These are phyloP conservation scores for Gracilariopsis chorda DNA, from an alignment of 23 red algal species.

Conservation along the genomic window DNA sequence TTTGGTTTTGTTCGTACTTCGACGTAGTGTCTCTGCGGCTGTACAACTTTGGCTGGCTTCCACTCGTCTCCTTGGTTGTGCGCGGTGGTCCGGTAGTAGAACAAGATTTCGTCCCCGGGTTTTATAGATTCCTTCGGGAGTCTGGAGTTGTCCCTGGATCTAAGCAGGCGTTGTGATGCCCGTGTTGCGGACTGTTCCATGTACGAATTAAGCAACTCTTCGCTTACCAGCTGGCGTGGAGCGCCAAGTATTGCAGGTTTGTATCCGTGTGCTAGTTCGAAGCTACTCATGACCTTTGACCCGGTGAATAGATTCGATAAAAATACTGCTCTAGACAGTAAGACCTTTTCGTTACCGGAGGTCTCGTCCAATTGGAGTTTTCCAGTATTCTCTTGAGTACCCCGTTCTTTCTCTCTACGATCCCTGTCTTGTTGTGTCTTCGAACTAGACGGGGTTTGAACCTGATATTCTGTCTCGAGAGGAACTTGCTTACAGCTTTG, in stretches of 20 bases:
- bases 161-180: not conserved
- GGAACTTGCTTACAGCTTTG: too few relatives aligned
- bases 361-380: too few relatives aligned
- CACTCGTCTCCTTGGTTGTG: not conserved
- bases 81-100: not conserved
- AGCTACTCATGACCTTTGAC: not conserved
- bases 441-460: conserved; percentile 1
- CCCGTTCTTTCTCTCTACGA: conserved; percentile 39
- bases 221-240: not conserved
- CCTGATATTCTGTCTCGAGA: conserved; percentile 10
- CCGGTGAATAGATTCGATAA: conserved; percentile 8
- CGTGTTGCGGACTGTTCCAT: not conserved
- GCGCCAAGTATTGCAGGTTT: not conserved
- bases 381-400: too few relatives aligned
- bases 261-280: not conserved
- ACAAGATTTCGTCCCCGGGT: not conserved
- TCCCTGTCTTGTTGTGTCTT: conserved; percentile 32
- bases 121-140: not conserved
- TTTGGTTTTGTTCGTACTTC: not conserved
- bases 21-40: not conserved
- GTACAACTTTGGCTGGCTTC: too few relatives aligned
- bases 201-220: not conserved
- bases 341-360: too few relatives aligned
- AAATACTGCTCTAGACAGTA: conserved; percentile 22
- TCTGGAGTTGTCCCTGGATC: not conserved